Evolutionary conservation across 140 eudicot species (phyloP), one percentile per base, ranked within the genome.

Genomic region (Cichorium intybus): DNA sequence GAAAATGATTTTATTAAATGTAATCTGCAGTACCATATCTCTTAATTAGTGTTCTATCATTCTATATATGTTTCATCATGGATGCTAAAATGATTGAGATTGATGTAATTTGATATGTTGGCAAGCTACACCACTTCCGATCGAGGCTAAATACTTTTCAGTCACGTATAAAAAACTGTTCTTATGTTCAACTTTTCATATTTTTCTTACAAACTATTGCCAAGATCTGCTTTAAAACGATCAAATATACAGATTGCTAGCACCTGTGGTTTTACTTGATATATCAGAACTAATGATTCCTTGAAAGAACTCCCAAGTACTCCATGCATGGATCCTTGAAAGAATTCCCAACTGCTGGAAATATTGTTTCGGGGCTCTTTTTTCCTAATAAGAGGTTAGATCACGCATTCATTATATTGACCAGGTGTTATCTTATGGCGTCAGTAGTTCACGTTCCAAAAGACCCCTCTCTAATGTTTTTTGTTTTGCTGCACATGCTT

Each of bases 1-100:
- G 10, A 23, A 24, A 11, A 8, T 51, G 56, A 6, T 22, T 27
- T 46, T 20, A 20, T 39, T 39, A 39, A 39, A 39, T 39, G n/a
- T 10, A n/a, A 50, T 41, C 27, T 52, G 6, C 28, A 10, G 8
- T 11, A 41, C 57, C 41, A 48, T 24, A 17, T 60, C 39, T 16
- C 34, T 66, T 14, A 48, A 17, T n/a, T 23, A 51, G 62, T 58
- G 34, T 46, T 56, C 60, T 64, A 4, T 57, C 78, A 45, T 46
- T 18, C 16, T n/a, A 0, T 47, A 0, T 20, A 8, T 48, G 24
- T 48, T 5, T 48, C 24, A 18, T 17, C 48, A 41, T 14, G 46
- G 16, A 37, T 39, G 46, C 46, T 10, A 43, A 43, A 43, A 43
- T 43, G 20, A 43, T 5, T 15, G 1, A 15, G 17, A 14, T 43